Evolutionary conservation across 768 basidiomycete species (phyloP).

Genomic region (Hebeloma cylindrosporum): DNA sequence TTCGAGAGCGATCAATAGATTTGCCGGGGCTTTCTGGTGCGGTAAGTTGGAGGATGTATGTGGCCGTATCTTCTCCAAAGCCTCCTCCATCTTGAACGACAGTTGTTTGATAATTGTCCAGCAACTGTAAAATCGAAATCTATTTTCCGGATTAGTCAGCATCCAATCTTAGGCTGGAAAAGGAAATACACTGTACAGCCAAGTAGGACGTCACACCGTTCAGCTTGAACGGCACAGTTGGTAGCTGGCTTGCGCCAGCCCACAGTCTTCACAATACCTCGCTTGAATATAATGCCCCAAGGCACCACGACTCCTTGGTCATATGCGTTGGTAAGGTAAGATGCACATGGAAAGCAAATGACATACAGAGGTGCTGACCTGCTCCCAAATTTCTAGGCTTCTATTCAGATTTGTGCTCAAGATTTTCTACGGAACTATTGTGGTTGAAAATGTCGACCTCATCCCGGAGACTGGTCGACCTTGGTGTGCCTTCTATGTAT

Average conservation of each 20-base stretch:
- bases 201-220: too few species aligned
- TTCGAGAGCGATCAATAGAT: constrained; percentile 82
- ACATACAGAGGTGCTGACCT: background rate
- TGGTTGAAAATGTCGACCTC: constrained; percentile 72
- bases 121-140: too few species aligned
- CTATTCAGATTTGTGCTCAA: constrained; percentile 83
- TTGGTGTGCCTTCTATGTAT: constrained; percentile 45
- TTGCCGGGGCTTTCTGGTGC: constrained; percentile 89
- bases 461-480: constrained; percentile 74
- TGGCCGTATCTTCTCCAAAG: constrained; percentile 82
- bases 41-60: constrained; percentile 78
- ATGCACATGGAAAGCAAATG: background rate
- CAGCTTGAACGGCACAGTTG: too few species aligned
- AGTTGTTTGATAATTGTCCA: too few species aligned
- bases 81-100: constrained; percentile 64
- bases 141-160: too few species aligned
- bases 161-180: too few species aligned
- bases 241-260: background rate
- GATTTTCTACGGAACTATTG: constrained; percentile 88
- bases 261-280: too few species aligned
- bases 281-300: constrained; percentile 20
- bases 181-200: too few species aligned
- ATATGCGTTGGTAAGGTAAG: constrained; percentile 66
- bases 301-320: constrained; percentile 41
- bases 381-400: constrained; percentile 37